Evolutionary conservation across 2,329 filamentous ascomycete species (phyloP).

Genomic region (Alternaria incomplexa): DNA sequence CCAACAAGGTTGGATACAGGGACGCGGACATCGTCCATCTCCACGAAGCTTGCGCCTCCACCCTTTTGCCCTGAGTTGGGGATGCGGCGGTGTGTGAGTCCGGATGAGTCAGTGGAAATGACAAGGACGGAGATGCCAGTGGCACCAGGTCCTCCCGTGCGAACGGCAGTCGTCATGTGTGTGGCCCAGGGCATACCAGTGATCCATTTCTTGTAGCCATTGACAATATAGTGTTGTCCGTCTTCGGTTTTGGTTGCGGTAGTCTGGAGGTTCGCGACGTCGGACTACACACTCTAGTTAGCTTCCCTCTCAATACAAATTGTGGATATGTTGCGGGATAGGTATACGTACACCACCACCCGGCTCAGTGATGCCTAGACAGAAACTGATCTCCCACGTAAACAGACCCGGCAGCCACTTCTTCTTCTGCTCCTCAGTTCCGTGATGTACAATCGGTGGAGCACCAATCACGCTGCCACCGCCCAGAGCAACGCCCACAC

Average conservation of each 20-base stretch:
- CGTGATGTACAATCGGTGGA: conserved; percentile 68
- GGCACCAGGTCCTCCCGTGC: conserved; percentile 62
- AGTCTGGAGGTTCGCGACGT: conserved; percentile 68
- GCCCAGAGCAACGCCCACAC: conserved; percentile 64
- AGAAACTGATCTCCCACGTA: conserved; percentile 65
- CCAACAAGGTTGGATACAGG: conserved; percentile 62
- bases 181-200: conserved; percentile 67
- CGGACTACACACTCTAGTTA: conserved; percentile 50
- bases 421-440: conserved; percentile 64
- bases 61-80: conserved; percentile 71
- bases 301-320: too few species aligned
- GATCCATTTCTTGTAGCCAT: conserved; percentile 73
- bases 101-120: conserved; percentile 58
- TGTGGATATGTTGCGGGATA: not conserved
- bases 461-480: conserved; percentile 68
- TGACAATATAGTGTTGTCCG: conserved; percentile 73
- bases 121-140: conserved; percentile 64
- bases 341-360: conserved; percentile 50
- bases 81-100: conserved; percentile 63
- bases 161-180: conserved; percentile 67
- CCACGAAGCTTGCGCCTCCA: conserved; percentile 65
- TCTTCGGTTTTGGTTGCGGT: conserved; percentile 74
- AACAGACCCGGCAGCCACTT: conserved; percentile 67
- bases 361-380: conserved; percentile 70
- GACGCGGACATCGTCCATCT: conserved; percentile 63